Evolutionary conservation across 192 early-diverging fungal species (phyloP).

Genomic region (Podila verticillata): DNA sequence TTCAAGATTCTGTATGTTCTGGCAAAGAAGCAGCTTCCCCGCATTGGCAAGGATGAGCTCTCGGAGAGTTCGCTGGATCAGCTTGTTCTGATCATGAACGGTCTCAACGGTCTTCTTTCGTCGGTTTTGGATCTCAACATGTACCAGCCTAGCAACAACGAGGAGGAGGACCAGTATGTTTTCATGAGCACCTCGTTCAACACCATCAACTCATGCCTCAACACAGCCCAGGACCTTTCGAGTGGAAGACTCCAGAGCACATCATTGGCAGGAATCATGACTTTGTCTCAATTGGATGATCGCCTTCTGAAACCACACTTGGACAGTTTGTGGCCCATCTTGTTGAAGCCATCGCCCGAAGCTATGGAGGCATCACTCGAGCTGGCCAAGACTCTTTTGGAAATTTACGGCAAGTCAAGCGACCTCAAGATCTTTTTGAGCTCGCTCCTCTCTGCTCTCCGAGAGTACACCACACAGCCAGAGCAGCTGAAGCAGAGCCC

Average conservation of each 20-base stretch:
- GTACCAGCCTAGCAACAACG: conserved; percentile 49
- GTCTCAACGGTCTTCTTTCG: conserved; percentile 24
- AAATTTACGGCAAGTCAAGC: conserved; percentile 46
- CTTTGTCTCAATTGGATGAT: conserved; percentile 36
- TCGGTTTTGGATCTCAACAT: conserved; percentile 33
- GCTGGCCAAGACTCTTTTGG: conserved; percentile 24
- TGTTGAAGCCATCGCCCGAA: conserved; percentile 13
- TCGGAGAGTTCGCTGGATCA: conserved; percentile 11
- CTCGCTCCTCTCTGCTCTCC: conserved; percentile 23
- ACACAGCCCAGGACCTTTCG: conserved; percentile 1
- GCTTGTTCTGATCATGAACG: conserved; percentile 30
- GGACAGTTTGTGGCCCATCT: conserved; percentile 40
- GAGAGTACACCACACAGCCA: not conserved
- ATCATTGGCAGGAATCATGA: conserved; percentile 34
- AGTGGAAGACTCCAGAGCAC: conserved; percentile 29
- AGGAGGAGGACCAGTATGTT: conserved; percentile 37
- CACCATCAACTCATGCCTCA: conserved; percentile 30
- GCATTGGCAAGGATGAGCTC: conserved; percentile 4
- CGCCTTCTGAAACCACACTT: conserved; percentile 42
- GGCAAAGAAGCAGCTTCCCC: conserved; percentile 25
- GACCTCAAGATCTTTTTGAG: conserved; percentile 34
- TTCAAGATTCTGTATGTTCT: conserved; percentile 49
- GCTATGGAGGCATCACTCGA: conserved; percentile 30
- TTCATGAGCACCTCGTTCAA: conserved; percentile 45
- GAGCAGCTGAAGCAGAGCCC: conserved; percentile 19